Percentiles rank a stretch among this genome's conserved stretches.
Conservation (phyloP, 2,329 filamentous ascomycete genomes). For the Sporothrix pallida region DNA sequence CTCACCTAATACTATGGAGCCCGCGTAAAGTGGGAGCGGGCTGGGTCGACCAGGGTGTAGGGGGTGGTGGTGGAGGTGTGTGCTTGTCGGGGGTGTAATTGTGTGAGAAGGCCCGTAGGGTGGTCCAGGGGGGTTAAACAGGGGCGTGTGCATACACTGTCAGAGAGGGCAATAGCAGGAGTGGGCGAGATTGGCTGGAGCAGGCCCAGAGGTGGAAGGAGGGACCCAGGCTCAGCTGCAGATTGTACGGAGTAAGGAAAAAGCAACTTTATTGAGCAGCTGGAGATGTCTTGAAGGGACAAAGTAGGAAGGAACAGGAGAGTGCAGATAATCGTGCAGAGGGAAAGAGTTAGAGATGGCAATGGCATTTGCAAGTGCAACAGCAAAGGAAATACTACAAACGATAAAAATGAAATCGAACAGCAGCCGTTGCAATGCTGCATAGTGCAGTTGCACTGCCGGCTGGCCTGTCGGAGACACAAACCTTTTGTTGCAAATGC, state of each 20-base stretch:
- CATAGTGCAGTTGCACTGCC: not conserved
- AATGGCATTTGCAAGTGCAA: no score
- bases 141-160: constrained; percentile 26
- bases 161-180: constrained; percentile 10
- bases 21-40: constrained; percentile 38
- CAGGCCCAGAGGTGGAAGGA: constrained; percentile 11
- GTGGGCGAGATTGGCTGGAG: constrained; percentile 26
- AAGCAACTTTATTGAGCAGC: constrained; percentile 23
- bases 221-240: constrained; percentile 15
- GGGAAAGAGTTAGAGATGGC: not conserved
- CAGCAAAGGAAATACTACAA: not conserved
- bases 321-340: not conserved
- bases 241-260: constrained; percentile 38
- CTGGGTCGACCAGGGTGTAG: constrained; percentile 31
- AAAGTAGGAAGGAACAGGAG: not conserved
- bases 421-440: not conserved
- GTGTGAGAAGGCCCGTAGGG: constrained; percentile 44
- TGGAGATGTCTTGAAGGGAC: not conserved
- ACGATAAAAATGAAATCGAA: not conserved
- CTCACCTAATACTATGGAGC: constrained; percentile 39
- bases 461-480: constrained; percentile 9
- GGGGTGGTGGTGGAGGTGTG: constrained; percentile 40
- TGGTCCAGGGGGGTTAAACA: constrained; percentile 47
- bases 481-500: not conserved
- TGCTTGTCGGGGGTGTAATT: constrained; percentile 5